These are phyloP conservation scores for Dendrobium nobile DNA, from an alignment of 106 monocot species.

Conservation along the genomic window DNA sequence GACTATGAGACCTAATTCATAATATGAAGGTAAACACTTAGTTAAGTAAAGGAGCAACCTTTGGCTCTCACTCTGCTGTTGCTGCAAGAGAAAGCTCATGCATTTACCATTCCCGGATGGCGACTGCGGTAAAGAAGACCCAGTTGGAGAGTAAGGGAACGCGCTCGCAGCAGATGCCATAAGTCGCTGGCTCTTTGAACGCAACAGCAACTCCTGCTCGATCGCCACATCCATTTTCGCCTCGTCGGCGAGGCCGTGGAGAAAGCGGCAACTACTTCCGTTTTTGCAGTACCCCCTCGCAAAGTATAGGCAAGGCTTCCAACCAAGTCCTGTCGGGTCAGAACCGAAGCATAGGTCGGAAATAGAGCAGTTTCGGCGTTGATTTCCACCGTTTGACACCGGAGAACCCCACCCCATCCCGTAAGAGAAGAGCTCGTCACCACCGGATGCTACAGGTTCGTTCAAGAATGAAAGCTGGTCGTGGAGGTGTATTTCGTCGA, in stretches of 20 bases:
- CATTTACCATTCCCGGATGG: constrained; percentile 37
- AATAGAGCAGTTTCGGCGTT: constrained; percentile 42
- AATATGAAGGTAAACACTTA: neutral
- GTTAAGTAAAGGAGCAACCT: constrained; percentile 24
- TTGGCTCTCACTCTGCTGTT: constrained; percentile 50
- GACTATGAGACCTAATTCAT: neutral
- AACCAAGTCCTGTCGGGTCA: constrained; percentile 31
- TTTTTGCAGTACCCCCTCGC: constrained; percentile 92
- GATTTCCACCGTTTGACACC: constrained; percentile 19
- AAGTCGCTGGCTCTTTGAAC: constrained; percentile 69
- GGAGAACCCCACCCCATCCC: constrained; percentile 35
- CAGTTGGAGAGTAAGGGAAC: constrained; percentile 52
- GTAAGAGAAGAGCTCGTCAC: constrained; percentile 33
- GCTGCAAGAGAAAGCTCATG: constrained; percentile 18
- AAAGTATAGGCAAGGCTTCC: constrained; percentile 81
- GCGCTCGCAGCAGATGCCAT: constrained; percentile 29
- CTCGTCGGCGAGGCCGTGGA: constrained; percentile 49
- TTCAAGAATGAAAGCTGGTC: constrained; percentile 59
- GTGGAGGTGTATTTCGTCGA: constrained; percentile 32
- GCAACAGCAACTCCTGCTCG: constrained; percentile 67
- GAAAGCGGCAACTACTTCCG: constrained; percentile 68
- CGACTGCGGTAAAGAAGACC: constrained; percentile 30
- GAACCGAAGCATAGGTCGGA: constrained; percentile 49
- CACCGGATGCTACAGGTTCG: constrained; percentile 19
- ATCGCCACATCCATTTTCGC: constrained; percentile 41